phyloP scores from a whole-genome alignment of 2,329 filamentous ascomycete genomes.

The Penicillium sp. region DNA sequence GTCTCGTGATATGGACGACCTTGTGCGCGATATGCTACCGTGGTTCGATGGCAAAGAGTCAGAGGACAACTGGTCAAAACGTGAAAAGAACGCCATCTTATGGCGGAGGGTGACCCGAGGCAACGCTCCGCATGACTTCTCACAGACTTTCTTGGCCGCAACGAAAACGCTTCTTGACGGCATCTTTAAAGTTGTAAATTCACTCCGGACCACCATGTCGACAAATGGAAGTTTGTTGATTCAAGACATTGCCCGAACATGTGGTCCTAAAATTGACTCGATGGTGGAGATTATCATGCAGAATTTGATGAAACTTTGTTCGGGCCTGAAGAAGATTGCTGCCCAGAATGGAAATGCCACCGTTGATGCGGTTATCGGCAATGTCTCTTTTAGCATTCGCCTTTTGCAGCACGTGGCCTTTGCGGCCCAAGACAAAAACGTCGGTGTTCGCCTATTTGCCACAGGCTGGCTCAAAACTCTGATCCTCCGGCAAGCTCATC shows the following conservation, averaged over 20 bases:
- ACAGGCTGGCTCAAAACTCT: conserved; percentile 83
- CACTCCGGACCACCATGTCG: conserved; percentile 84
- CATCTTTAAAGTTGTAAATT: conserved; percentile 81
- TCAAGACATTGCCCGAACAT: conserved; percentile 77
- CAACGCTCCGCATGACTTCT: conserved; percentile 78
- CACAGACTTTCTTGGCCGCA: conserved; percentile 67
- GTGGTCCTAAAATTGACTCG: conserved; percentile 77
- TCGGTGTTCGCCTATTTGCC: conserved; percentile 77
- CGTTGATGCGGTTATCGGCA: conserved; percentile 77
- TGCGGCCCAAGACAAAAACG: conserved; percentile 90
- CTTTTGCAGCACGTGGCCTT: conserved; percentile 82
- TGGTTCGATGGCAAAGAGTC: conserved; percentile 86
- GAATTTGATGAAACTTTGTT: conserved; percentile 84
- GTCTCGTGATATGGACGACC: conserved; percentile 82
- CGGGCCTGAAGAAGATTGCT: conserved; percentile 87
- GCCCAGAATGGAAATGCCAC: conserved; percentile 80
- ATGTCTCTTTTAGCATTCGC: conserved; percentile 75
- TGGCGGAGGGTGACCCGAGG: conserved; percentile 78
- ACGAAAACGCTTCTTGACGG: conserved; percentile 79
- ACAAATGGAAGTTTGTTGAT: conserved; percentile 82
- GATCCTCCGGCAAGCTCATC: conserved; percentile 70
- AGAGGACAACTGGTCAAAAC: conserved; percentile 85
- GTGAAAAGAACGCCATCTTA: conserved; percentile 78
- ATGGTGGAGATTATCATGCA: conserved; percentile 91
- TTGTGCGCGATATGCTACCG: conserved; percentile 76